phyloP scores from a whole-genome alignment of 805 yeast genomes.

The Clavispora santaluciae region DNA sequence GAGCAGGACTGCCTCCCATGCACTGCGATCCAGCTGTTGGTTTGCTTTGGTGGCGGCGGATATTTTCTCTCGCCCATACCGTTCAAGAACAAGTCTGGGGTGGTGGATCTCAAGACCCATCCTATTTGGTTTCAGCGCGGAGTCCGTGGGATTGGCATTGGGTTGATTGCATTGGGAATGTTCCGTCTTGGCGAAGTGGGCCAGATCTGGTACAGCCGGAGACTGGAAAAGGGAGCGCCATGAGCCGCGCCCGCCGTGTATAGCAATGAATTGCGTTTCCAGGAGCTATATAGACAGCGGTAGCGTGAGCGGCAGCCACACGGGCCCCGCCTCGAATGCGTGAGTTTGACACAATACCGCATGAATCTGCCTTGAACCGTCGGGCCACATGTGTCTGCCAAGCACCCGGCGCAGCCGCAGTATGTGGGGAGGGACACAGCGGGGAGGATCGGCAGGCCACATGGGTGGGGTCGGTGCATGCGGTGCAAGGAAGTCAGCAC shows the following conservation, averaged over 20 bases:
- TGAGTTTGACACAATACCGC: too few relatives aligned
- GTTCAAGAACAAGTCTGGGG: constrained; percentile 42
- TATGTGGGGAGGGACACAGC: too few relatives aligned
- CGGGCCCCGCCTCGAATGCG: too few relatives aligned
- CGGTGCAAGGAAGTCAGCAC: too few relatives aligned
- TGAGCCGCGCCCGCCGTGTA: background rate
- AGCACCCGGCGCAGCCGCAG: too few relatives aligned
- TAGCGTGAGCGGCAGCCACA: too few relatives aligned
- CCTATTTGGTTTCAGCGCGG: constrained; percentile 62
- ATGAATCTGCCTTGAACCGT: too few relatives aligned
- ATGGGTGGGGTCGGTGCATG: too few relatives aligned
- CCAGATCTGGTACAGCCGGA: constrained; percentile 14
- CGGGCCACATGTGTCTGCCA: too few relatives aligned
- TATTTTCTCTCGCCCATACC: constrained; percentile 57
- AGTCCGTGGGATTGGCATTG: constrained; percentile 50
- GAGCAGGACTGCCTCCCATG: constrained; percentile 63
- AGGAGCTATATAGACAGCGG: too few relatives aligned
- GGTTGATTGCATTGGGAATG: constrained; percentile 52
- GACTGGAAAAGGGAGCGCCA: background rate
- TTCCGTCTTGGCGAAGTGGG: constrained; percentile 57
- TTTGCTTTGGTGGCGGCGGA: constrained; percentile 56
- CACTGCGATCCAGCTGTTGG: constrained; percentile 57
- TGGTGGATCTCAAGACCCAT: constrained; percentile 26
- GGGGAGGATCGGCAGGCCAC: too few relatives aligned
- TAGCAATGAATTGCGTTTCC: too few relatives aligned